Conservation (phyloP, 345 rosid genomes). For the Eucalyptus microcorys region DNA sequence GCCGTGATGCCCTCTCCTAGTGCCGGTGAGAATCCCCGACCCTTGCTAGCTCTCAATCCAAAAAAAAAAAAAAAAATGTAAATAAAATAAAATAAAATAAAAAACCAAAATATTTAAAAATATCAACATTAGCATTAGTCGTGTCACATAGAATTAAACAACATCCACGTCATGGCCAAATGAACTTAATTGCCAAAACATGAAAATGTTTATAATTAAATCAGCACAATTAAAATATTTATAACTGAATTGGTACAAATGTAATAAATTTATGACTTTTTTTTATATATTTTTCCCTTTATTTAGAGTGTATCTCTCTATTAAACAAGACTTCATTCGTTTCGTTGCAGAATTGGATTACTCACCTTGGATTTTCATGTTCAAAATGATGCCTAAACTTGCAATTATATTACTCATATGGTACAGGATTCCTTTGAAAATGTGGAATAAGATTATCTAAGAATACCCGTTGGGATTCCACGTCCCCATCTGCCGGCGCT, state of each 20-base stretch:
- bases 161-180: rapidly evolving
- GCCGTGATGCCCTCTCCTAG: background rate
- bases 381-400: background rate
- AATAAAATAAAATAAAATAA: too few species aligned
- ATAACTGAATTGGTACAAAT: too few species aligned
- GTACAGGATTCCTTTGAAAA: background rate
- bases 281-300: too few species aligned
- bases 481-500: background rate
- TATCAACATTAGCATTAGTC: rapidly evolving
- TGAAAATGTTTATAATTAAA: too few species aligned
- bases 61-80: too few species aligned
- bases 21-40: background rate
- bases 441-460: background rate
- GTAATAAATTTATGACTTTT: rapidly evolving
- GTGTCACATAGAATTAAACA: rapidly evolving
- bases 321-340: background rate
- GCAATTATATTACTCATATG: background rate
- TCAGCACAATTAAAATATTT: rapidly evolving
- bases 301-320: background rate
- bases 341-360: background rate
- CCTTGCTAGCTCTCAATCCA: rapidly evolving
- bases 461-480: background rate
- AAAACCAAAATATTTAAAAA: too few species aligned
- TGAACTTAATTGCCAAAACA: rapidly evolving
- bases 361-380: background rate